Evolutionary conservation across 129 eudicot genomes (phyloP), one percentile per base, ranked within the genome.

Genomic region (Rutidosis leptorrhynchoides): DNA sequence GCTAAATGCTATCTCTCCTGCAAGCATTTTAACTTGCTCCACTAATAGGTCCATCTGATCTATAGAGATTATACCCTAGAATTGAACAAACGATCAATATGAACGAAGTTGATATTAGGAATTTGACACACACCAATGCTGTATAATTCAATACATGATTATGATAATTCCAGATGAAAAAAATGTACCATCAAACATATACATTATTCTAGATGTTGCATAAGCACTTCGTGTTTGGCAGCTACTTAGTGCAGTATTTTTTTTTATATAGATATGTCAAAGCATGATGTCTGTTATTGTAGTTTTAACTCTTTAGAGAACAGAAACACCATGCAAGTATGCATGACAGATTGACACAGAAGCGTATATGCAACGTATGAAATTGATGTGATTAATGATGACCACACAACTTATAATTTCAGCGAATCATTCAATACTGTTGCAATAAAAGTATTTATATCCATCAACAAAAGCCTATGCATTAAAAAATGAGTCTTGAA

Each of bases 11-110:
- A 84, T 81, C 72, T 84, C 89, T 54, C 89, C 86, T 24, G 85
- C 81, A 59, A 84, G 85, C 85, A 84, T 84, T 70, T 84, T 81
- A 46, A 80, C 89, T 68, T 84, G 85, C 74, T 80, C 86, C 63
- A 71, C 83, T 7, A 84, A 55, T 53, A 83, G 85, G 72, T 83
- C 85, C 85, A 80, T 83, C 69, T 83, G 76, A 83, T 83, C 89
- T 61, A 74, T 58, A 6, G 83, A 77, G 40, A 80, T 77, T 58
- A 77, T 79, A 77, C 68, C 78, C 89, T 83, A 58, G 57, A 77
- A 28, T 20, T 22, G 27, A 60, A 68, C 26, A 80, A 22, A 72
- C n/a, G 16, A 48, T 46, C 48, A 43, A 46, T 23, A 33, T 32
- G 3, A 73, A 2, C 49, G 32, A 30, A 23, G 12, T 7, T 67